Conservation (phyloP, 164 flowering plant species). For the Macadamia tetraphylla region DNA sequence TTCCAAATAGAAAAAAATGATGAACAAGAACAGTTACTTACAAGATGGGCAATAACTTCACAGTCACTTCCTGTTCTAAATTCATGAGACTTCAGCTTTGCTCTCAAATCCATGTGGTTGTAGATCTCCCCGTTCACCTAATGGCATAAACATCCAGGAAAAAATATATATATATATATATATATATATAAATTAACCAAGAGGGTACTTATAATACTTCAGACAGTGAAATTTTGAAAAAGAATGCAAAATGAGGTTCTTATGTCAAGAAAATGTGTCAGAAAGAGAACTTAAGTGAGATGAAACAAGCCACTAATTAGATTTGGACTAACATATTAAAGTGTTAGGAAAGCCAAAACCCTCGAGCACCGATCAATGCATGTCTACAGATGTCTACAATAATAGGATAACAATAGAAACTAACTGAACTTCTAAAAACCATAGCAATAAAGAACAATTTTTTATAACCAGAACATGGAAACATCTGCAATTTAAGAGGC, state of each 20-base stretch:
- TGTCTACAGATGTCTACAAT: too few species aligned
- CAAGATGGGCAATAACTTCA: slow-evolving; percentile 98
- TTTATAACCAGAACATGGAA: too few species aligned
- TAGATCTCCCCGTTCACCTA: slow-evolving; percentile 97
- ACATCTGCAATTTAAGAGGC: too few species aligned
- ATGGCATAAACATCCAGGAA: background rate
- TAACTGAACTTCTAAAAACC: too few species aligned
- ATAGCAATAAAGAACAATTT: too few species aligned
- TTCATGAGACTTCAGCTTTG: slow-evolving; percentile 52
- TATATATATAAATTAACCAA: background rate
- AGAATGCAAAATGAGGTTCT: background rate
- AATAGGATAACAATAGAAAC: too few species aligned
- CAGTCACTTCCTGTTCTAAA: slow-evolving; percentile 95
- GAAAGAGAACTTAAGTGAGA: too few species aligned
- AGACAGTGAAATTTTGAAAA: background rate
- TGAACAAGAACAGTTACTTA: slow-evolving; percentile 32
- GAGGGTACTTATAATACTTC: background rate
- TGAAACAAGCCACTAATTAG: background rate
- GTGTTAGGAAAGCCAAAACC: background rate
- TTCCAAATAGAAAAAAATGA: background rate
- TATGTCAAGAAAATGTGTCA: background rate
- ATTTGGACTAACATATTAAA: background rate
- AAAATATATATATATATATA: too few species aligned
- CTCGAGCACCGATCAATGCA: too few species aligned
- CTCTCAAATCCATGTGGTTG: slow-evolving; percentile 70